These are phyloP conservation scores for Fraxinus quadrangulata DNA, from an alignment of 257 asterid species.

Conservation along the genomic window DNA sequence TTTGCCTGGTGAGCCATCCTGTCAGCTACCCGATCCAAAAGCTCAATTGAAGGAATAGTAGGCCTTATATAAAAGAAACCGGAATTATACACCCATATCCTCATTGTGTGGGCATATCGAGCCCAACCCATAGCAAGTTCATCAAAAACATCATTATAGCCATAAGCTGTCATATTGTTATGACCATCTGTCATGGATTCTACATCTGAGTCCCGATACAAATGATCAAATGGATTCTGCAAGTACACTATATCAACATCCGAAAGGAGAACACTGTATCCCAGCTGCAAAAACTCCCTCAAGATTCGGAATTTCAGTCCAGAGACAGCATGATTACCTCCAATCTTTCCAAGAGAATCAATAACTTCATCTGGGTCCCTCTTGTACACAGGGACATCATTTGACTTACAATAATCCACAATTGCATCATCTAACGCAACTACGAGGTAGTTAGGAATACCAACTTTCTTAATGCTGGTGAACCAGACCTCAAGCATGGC, in stretches of 20 bases:
- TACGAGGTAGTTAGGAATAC: constrained; percentile 64
- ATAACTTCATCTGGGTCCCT: constrained; percentile 63
- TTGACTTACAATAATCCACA: constrained; percentile 62
- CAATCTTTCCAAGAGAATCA: constrained; percentile 61
- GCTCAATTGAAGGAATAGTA: constrained; percentile 77
- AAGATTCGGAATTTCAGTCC: constrained; percentile 67
- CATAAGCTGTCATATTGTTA: constrained; percentile 72
- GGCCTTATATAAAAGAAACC: constrained; percentile 87
- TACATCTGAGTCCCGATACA: constrained; percentile 72
- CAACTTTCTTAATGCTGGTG: constrained; percentile 59
- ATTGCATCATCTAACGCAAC: constrained; percentile 71
- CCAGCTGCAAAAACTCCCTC: constrained; percentile 86
- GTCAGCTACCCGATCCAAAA: constrained; percentile 70
- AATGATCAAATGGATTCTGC: constrained; percentile 76
- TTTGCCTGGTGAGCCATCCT: constrained; percentile 51
- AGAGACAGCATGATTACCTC: constrained; percentile 75
- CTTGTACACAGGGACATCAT: constrained; percentile 57
- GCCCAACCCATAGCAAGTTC: constrained; percentile 91
- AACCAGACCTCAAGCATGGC: constrained; percentile 67
- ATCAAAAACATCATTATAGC: constrained; percentile 74
- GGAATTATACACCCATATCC: constrained; percentile 86
- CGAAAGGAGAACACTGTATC: constrained; percentile 73
- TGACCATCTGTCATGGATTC: constrained; percentile 93
- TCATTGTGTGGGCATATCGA: constrained; percentile 78
- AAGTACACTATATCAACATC: constrained; percentile 76